Evolutionary conservation across 2,329 filamentous ascomycete species (phyloP).

Genomic region (Triangularia verruculosa): DNA sequence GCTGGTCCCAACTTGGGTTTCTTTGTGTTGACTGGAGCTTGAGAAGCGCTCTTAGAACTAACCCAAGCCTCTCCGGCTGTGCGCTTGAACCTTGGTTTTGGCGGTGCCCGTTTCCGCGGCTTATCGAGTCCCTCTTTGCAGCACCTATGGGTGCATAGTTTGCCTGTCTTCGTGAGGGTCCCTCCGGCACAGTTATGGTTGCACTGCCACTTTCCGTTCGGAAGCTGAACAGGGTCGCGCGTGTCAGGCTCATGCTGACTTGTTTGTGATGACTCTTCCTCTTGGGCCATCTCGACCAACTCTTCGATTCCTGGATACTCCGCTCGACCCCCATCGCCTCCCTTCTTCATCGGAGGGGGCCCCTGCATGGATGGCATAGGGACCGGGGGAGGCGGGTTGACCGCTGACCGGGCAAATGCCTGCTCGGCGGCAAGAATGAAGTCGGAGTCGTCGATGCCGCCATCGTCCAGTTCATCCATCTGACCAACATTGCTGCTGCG

Average conservation of each 20-base stretch:
- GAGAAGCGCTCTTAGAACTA: not conserved
- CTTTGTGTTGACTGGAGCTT: not conserved
- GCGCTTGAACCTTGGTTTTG: conserved; percentile 27
- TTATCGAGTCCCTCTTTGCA: conserved; percentile 70
- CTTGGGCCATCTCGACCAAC: conserved; percentile 34
- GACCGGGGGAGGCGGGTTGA: not conserved
- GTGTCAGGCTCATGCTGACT: not conserved
- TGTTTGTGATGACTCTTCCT: conserved; percentile 6
- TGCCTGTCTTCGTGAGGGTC: conserved; percentile 37
- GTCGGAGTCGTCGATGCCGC: conserved; percentile 42
- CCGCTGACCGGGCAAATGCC: conserved; percentile 1
- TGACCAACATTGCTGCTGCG: not conserved
- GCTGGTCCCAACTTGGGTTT: not conserved
- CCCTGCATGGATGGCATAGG: not conserved
- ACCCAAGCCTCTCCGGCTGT: conserved; percentile 23
- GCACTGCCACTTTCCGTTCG: conserved; percentile 72
- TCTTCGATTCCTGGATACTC: conserved; percentile 53
- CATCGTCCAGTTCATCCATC: conserved; percentile 27
- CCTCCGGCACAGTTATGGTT: conserved; percentile 61
- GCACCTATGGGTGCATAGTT: conserved; percentile 66
- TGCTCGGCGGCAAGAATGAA: conserved; percentile 35
- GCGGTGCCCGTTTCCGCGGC: conserved; percentile 42
- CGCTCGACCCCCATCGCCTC: conserved; percentile 34
- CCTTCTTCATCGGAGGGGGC: conserved; percentile 1
- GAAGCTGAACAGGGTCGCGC: conserved; percentile 49